phyloP scores from a whole-genome alignment of 176 grass and related monocot species.

The Oryza nivara region DNA sequence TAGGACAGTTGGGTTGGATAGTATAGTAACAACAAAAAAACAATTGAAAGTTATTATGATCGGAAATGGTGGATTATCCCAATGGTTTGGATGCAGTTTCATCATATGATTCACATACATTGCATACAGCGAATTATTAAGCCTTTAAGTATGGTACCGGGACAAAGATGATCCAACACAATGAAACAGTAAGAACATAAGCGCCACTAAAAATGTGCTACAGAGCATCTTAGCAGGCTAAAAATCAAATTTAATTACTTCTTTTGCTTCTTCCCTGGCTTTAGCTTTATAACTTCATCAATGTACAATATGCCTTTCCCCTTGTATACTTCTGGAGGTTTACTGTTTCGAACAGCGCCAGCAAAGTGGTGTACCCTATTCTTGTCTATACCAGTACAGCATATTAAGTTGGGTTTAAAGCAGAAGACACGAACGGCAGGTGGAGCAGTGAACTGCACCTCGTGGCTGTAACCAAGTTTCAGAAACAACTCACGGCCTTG shows the following conservation, averaged over 20 bases:
- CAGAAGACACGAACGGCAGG: conserved; percentile 64
- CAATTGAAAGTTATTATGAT: not conserved
- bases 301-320: conserved; percentile 67
- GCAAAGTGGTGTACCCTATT: conserved; percentile 63
- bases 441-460: conserved; percentile 63
- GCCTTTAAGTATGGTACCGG: not conserved
- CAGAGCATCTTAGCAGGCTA: not conserved
- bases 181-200: not conserved
- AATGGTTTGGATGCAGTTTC: not conserved
- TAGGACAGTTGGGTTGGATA: not conserved
- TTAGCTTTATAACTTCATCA: conserved; percentile 63
- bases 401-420: conserved; percentile 67
- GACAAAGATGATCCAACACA: not conserved
- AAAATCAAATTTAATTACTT: conserved; percentile 10
- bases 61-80: too few species aligned
- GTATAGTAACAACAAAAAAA: not conserved
- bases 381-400: conserved; percentile 56
- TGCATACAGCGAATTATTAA: not conserved
- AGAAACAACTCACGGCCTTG: conserved; percentile 62
- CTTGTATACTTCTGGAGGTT: conserved; percentile 64
- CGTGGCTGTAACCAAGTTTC: conserved; percentile 66
- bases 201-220: not conserved
- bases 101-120: not conserved
- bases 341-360: conserved; percentile 52
- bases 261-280: conserved; percentile 54